Evolutionary conservation across 805 yeast species (phyloP).

Genomic region (Saccharomyces eubayanus): DNA sequence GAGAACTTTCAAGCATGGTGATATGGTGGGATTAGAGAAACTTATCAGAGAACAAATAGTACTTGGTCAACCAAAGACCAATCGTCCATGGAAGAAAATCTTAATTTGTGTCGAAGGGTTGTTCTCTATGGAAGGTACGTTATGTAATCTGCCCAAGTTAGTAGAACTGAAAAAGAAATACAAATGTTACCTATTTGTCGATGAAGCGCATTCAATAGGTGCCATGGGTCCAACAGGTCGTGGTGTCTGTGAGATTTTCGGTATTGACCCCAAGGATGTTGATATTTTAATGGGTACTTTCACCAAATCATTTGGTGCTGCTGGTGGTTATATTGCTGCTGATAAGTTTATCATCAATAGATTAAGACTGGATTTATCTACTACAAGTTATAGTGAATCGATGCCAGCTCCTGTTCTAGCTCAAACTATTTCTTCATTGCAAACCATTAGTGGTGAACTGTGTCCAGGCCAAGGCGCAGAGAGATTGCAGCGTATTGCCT

Average conservation of each 20-base stretch:
- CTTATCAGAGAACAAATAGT: constrained; percentile 76
- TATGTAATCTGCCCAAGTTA: constrained; percentile 70
- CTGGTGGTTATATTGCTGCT: constrained; percentile 96
- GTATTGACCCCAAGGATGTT: constrained; percentile 62
- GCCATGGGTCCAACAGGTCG: constrained; percentile 94
- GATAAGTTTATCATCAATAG: constrained; percentile 59
- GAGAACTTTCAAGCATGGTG: constrained; percentile 85
- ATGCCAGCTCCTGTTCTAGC: constrained; percentile 86
- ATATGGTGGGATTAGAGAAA: constrained; percentile 70
- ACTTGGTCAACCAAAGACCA: constrained; percentile 90
- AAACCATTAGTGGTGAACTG: constrained; percentile 69
- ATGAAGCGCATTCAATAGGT: constrained; percentile 98
- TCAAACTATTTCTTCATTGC: constrained; percentile 76
- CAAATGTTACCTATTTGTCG: constrained; percentile 83
- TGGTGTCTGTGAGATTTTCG: constrained; percentile 92
- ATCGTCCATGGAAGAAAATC: constrained; percentile 91
- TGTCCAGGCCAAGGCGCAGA: constrained; percentile 91
- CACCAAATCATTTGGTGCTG: constrained; percentile 96
- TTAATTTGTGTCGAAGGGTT: constrained; percentile 85
- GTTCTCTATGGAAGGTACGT: constrained; percentile 87
- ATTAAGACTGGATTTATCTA: constrained; percentile 63
- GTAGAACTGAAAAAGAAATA: constrained; percentile 72
- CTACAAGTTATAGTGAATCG: constrained; percentile 72
- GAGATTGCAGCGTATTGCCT: constrained; percentile 86
- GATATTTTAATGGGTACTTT: constrained; percentile 96